Evolutionary conservation across 805 yeast genomes (phyloP).

Genomic region (Candida gorgasii): DNA sequence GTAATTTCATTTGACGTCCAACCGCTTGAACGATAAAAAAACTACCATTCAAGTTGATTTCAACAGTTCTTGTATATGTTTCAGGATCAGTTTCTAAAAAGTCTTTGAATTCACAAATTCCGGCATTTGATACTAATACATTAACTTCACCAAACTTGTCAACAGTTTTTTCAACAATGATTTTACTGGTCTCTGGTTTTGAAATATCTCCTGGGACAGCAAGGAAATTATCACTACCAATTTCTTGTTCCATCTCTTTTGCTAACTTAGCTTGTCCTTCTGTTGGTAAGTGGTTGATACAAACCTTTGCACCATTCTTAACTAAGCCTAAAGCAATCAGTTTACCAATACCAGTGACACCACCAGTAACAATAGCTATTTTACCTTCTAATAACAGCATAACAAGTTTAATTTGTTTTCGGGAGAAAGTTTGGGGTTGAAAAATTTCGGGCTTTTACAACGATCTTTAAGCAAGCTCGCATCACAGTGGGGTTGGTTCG

Average conservation of each 20-base stretch:
- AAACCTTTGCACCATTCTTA: slow-evolving; percentile 42
- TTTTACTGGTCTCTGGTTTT: slow-evolving; percentile 35
- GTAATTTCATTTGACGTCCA: slow-evolving; percentile 44
- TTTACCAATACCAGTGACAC: slow-evolving; percentile 48
- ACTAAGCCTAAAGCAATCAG: slow-evolving; percentile 45
- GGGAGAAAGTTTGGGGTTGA: neutral
- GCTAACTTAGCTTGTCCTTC: slow-evolving; percentile 20
- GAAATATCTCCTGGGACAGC: slow-evolving; percentile 49
- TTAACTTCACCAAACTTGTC: slow-evolving; percentile 40
- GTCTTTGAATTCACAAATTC: slow-evolving; percentile 43
- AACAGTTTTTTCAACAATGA: slow-evolving; percentile 31
- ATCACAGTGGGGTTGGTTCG: neutral
- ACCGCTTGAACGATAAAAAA: slow-evolving; percentile 50
- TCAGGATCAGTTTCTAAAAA: slow-evolving; percentile 44
- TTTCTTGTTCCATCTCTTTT: slow-evolving; percentile 22
- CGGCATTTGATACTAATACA: slow-evolving; percentile 48
- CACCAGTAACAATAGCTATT: slow-evolving; percentile 46
- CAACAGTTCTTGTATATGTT: slow-evolving; percentile 32
- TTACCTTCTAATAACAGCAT: slow-evolving; percentile 29
- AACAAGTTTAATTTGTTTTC: neutral
- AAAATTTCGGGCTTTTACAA: neutral
- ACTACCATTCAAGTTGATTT: slow-evolving; percentile 45
- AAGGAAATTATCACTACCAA: slow-evolving; percentile 24
- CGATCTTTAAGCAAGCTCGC: neutral
- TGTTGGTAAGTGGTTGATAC: slow-evolving; percentile 31